Evolutionary conservation across 805 yeast species (phyloP).

Genomic region (Wickerhamiella parazyma): DNA sequence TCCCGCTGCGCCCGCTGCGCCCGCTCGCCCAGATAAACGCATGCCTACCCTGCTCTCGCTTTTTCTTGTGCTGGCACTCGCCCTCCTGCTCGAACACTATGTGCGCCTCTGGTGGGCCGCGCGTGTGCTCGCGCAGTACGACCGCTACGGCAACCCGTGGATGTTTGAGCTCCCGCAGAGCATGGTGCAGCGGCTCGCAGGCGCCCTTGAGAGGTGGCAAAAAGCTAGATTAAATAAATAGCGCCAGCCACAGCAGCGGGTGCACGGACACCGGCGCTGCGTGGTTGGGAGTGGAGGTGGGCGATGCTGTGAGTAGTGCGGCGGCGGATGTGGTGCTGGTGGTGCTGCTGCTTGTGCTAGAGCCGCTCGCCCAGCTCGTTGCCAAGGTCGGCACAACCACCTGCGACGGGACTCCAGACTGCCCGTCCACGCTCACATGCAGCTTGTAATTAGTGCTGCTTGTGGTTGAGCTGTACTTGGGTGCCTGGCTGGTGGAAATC

Average conservation of each 20-base stretch:
- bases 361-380: background rate
- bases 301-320: too few relatives aligned
- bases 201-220: too few relatives aligned
- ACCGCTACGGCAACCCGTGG: background rate
- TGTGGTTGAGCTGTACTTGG: slow-evolving; percentile 16
- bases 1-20: too few relatives aligned
- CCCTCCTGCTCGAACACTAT: background rate
- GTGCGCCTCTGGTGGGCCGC: background rate
- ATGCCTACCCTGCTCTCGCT: too few relatives aligned
- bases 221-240: background rate
- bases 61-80: too few relatives aligned
- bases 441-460: slow-evolving; percentile 8
- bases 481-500: slow-evolving; percentile 20
- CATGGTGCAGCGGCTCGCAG: background rate
- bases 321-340: too few relatives aligned
- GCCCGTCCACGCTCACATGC: background rate
- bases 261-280: background rate
- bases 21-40: too few relatives aligned
- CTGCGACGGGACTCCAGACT: slow-evolving; percentile 11
- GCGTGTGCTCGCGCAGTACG: background rate
- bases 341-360: too few relatives aligned
- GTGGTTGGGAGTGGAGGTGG: too few relatives aligned
- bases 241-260: background rate
- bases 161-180: background rate
- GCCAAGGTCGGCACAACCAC: background rate